Conservation (phyloP, 495 filamentous ascomycete species). For the Hypoxylon cercidicola region DNA sequence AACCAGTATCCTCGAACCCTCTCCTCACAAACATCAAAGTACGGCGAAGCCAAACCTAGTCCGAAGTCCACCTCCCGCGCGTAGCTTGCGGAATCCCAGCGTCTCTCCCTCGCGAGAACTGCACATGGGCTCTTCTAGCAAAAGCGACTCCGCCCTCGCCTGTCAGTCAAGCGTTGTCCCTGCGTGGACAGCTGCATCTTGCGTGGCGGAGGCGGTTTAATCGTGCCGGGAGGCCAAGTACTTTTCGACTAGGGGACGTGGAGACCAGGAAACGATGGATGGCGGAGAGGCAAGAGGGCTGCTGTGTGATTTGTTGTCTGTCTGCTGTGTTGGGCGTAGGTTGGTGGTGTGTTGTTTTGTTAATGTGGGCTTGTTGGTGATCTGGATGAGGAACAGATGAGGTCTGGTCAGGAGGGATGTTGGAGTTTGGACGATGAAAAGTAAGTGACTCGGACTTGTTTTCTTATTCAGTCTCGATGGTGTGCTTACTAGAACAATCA, state of each 20-base stretch:
- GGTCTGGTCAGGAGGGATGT: too few relatives aligned
- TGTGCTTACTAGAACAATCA: too few relatives aligned
- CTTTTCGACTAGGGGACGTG: not conserved
- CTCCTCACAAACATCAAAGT: not conserved
- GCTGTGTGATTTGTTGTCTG: not conserved
- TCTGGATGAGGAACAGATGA: too few relatives aligned
- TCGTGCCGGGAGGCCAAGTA: not conserved
- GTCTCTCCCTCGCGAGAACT: not conserved
- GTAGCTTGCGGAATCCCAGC: not conserved
- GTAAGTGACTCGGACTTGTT: too few relatives aligned
- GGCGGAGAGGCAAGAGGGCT: not conserved
- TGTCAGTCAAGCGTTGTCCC: conserved; percentile 14
- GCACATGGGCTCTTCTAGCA: not conserved
- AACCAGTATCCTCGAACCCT: not conserved
- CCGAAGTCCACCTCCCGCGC: not conserved
- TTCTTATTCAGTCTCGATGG: too few relatives aligned
- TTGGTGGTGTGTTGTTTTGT: not conserved
- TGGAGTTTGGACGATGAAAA: too few relatives aligned
- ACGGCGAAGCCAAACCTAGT: not conserved
- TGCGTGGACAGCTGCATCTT: conserved; percentile 16
- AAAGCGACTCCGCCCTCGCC: conserved; percentile 1
- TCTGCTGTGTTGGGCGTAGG: not conserved
- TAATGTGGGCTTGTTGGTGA: not conserved
- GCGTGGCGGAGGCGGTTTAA: conserved; percentile 19
- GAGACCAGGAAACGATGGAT: not conserved